Evolutionary conservation across 495 filamentous ascomycete genomes (phyloP).

Genomic region (Massariosphaeria phaeospora): DNA sequence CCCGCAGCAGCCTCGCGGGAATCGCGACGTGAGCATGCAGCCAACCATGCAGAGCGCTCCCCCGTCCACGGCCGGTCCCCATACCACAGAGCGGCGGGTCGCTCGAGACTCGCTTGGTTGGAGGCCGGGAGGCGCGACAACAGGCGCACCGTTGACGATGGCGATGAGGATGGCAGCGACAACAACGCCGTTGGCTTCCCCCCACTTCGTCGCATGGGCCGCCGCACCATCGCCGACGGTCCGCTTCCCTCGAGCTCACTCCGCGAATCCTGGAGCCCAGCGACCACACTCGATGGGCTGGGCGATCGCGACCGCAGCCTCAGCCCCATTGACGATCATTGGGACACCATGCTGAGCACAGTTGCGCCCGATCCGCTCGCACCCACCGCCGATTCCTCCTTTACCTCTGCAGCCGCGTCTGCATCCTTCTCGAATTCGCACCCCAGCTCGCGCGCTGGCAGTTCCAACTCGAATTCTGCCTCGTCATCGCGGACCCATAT

Average conservation of each 20-base stretch:
- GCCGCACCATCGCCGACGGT: slow-evolving; percentile 33
- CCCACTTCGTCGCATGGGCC: slow-evolving; percentile 35
- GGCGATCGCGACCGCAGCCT: slow-evolving; percentile 79
- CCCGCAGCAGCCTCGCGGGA: slow-evolving; percentile 20
- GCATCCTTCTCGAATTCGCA: slow-evolving; percentile 42
- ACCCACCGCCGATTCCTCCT: slow-evolving; percentile 75
- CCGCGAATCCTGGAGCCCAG: slow-evolving; percentile 36
- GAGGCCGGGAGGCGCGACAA: neutral
- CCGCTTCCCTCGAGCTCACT: slow-evolving; percentile 26
- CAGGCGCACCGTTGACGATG: slow-evolving; percentile 3
- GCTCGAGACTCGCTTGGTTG: neutral
- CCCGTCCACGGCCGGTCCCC: neutral
- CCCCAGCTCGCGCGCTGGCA: slow-evolving; percentile 33
- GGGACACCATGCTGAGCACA: slow-evolving; percentile 76
- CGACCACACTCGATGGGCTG: slow-evolving; percentile 58
- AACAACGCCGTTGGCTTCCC: slow-evolving; percentile 31
- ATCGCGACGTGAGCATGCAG: neutral
- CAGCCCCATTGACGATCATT: slow-evolving; percentile 63
- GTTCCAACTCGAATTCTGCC: slow-evolving; percentile 42
- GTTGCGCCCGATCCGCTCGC: slow-evolving; percentile 74
- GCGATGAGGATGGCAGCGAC: slow-evolving; percentile 19
- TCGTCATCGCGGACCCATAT: slow-evolving; percentile 38
- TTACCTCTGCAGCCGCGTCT: slow-evolving; percentile 60
- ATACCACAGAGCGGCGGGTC: neutral
- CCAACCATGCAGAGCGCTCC: neutral